These are phyloP conservation scores for Capsella rubella DNA, from an alignment of 441 rosid species.

Conservation along the genomic window DNA sequence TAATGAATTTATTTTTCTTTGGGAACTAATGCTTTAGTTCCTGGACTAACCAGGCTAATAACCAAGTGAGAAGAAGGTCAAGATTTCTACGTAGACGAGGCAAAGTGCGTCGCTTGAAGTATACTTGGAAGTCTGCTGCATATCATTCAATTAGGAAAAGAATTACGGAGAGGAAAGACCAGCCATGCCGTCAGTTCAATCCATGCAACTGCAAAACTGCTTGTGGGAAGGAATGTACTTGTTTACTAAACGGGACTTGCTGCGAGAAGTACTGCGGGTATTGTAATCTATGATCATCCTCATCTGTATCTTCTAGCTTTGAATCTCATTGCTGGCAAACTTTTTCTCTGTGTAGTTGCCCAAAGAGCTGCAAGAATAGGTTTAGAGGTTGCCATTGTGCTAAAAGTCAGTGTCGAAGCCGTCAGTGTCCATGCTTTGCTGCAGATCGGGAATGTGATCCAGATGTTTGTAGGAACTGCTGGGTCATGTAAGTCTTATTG, in stretches of 20 bases:
- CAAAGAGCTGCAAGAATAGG: slow-evolving; percentile 96
- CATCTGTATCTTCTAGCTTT: slow-evolving; percentile 12
- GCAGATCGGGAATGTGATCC: slow-evolving; percentile 99
- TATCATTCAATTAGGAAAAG: slow-evolving; percentile 96
- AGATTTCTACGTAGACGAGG: slow-evolving; percentile 94
- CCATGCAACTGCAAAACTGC: slow-evolving; percentile 94
- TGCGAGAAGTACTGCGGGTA: slow-evolving; percentile 99
- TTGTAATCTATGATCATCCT: slow-evolving; percentile 43
- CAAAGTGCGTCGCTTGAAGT: slow-evolving; percentile 95
- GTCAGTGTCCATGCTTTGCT: slow-evolving; percentile 99
- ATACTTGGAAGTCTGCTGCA: slow-evolving; percentile 99
- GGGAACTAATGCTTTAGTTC: slow-evolving; percentile 32
- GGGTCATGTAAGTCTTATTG: slow-evolving; percentile 82
- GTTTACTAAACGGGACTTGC: slow-evolving; percentile 94
- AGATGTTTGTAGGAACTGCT: slow-evolving; percentile 98
- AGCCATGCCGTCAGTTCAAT: slow-evolving; percentile 98
- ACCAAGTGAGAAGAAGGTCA: slow-evolving; percentile 92
- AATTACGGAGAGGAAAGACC: slow-evolving; percentile 94
- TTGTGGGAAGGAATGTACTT: slow-evolving; percentile 92
- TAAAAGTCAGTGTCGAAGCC: slow-evolving; percentile 98
- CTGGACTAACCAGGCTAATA: slow-evolving; percentile 61
- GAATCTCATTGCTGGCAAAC: slow-evolving; percentile 27
- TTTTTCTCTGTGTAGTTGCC: slow-evolving; percentile 65
- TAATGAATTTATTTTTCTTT: neutral
- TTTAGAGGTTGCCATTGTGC: slow-evolving; percentile 99